Conservation (phyloP, 192 early-diverging fungal species). For the Lunasporangiospora selenospora region DNA sequence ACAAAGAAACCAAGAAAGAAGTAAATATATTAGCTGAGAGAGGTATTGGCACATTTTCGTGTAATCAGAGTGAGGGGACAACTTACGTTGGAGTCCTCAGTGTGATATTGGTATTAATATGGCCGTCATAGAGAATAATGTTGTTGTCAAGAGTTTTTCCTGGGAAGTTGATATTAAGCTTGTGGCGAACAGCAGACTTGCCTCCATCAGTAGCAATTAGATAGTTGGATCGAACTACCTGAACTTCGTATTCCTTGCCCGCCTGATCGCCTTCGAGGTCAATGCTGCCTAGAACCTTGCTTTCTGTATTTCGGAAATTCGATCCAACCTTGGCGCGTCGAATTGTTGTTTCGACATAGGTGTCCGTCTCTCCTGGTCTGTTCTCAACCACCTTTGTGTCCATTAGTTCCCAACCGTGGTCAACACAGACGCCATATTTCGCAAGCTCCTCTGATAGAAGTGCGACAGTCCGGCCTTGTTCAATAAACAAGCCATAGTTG, state of each 20-base stretch:
- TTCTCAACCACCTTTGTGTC: constrained; percentile 16
- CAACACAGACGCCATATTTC: neutral
- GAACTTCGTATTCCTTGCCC: constrained; percentile 6
- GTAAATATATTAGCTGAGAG: neutral
- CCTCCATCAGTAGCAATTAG: constrained; percentile 36
- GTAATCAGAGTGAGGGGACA: neutral
- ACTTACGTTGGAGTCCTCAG: neutral
- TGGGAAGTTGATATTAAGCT: constrained; percentile 12
- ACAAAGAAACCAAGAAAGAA: neutral
- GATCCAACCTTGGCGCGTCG: neutral
- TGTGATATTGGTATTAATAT: constrained; percentile 7
- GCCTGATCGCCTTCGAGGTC: constrained; percentile 1
- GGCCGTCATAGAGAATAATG: constrained; percentile 21
- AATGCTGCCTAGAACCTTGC: neutral
- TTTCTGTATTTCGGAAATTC: constrained; percentile 1
- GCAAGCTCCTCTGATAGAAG: constrained; percentile 2
- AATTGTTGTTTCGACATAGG: constrained; percentile 12
- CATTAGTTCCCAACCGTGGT: constrained; percentile 3
- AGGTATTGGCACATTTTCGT: neutral
- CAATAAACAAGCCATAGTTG: neutral
- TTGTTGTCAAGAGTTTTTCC: constrained; percentile 21
- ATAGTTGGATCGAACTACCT: constrained; percentile 23
- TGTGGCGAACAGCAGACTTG: constrained; percentile 17
- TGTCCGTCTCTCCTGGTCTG: too few species aligned
- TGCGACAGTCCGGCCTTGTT: neutral